Evolutionary conservation across 352 stramenopile genomes (phyloP).

Genomic region (Pythium apleroticum): DNA sequence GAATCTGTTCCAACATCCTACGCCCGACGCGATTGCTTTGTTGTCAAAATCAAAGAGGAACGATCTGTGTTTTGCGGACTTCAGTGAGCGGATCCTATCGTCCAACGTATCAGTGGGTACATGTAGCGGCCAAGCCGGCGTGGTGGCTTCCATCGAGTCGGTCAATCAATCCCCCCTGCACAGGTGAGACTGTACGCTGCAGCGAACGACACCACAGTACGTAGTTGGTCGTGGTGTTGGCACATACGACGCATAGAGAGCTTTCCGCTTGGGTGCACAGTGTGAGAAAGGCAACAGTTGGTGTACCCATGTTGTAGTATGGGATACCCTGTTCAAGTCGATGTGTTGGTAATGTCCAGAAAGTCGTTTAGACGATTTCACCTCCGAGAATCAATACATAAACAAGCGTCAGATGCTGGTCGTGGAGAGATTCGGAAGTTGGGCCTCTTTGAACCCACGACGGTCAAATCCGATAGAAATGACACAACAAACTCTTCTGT

Average conservation of each 20-base stretch:
- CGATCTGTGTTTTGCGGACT: no score
- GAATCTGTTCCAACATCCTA: not conserved
- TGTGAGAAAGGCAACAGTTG: not conserved
- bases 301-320: not conserved
- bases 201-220: not conserved
- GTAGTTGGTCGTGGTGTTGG: not conserved
- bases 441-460: no score
- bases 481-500: no score
- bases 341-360: not conserved
- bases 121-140: no score
- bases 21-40: no score
- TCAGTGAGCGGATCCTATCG: no score
- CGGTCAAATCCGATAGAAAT: no score
- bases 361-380: not conserved
- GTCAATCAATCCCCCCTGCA: no score
- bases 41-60: no score
- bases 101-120: no score
- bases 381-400: not conserved
- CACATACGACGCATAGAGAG: no score
- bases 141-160: no score
- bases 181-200: not conserved
- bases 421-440: not conserved
- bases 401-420: not conserved
- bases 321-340: not conserved
- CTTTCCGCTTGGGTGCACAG: not conserved